Evolutionary conservation across 2,329 filamentous ascomycete species (phyloP), one percentile per base, ranked within the genome.

Genomic region (Acrocalymma vagum): DNA sequence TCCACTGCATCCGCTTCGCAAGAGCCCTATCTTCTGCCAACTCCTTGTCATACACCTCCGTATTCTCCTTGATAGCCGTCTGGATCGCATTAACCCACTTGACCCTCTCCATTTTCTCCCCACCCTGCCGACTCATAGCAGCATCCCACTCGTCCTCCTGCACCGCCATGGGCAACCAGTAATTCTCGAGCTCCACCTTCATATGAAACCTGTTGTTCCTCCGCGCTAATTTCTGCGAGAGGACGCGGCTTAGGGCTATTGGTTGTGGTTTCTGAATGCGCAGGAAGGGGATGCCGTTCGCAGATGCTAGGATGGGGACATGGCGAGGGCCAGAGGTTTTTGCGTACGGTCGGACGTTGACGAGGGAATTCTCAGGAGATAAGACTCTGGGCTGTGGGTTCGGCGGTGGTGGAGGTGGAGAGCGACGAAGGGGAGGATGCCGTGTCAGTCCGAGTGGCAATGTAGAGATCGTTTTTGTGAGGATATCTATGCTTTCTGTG

Each of bases 201-300:
- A 58, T 58, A 30, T 70, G 43, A 9, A 78, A 63, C 11, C 75
- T 69, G 29, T 62, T 61, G 28, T 75, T 67, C n/a, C 77, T 77
- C 25, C 69, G 62, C 4, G 60, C 45, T 13, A 78, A 64, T 55
- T 81, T 82, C 33, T 80, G 71, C 8, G 75, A 71, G 2, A 92
- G 56, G 11, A 85, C 75, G 7, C 78, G 71, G n/a, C 76, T 79
- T 14, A 92, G 67, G n/a, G 69, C 67, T 1, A 63, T 60, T 2
- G 85, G 79, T 63, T 91, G 85, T 4, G 84, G 84, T 63, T 87
- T 88, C 48, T 73, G 77, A 29, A 86, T 68, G 23, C 88, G 82
- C 18, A 93, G 65, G 57, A 91, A 86, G 1, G 86, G 81, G 16
- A 84, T 67, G 17, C 76, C 77, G 26, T 76, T 73, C 3, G 83